phyloP scores from a whole-genome alignment of 2,329 filamentous ascomycete species.

The Cladosporium sp. region DNA sequence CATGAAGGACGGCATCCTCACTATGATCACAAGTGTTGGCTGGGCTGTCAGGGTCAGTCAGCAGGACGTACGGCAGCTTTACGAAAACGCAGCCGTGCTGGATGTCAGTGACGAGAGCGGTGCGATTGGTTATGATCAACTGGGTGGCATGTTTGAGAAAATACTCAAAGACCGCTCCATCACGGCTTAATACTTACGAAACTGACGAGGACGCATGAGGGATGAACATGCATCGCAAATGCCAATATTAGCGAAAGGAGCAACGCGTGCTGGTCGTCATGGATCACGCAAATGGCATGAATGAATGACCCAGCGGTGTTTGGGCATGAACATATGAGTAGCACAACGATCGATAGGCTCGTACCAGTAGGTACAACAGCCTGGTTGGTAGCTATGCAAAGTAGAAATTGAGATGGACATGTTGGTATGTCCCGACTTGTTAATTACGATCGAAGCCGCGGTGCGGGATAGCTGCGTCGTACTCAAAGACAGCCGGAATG shows the following conservation, averaged over 20 bases:
- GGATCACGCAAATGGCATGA: too few species aligned
- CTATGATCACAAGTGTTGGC: constrained; percentile 38
- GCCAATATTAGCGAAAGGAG: too few species aligned
- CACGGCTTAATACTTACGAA: background rate
- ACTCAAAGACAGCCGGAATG: constrained; percentile 13
- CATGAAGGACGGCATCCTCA: constrained; percentile 25
- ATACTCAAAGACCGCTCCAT: constrained; percentile 21
- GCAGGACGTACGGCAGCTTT: constrained; percentile 35
- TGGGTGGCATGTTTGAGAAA: constrained; percentile 34
- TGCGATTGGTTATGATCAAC: constrained; percentile 27
- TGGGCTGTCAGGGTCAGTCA: constrained; percentile 38
- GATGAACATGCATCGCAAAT: too few species aligned
- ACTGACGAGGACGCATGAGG: too few species aligned
- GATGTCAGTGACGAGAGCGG: constrained; percentile 28
- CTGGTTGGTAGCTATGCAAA: background rate
- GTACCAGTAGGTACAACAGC: too few species aligned
- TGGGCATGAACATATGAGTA: too few species aligned
- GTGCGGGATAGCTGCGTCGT: constrained; percentile 12
- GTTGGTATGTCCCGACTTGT: constrained; percentile 10
- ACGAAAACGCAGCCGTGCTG: constrained; percentile 29
- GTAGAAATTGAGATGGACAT: background rate
- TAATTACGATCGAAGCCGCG: constrained; percentile 13
- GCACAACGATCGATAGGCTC: too few species aligned
- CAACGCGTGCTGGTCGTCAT: too few species aligned
- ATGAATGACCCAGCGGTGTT: too few species aligned